Evolutionary conservation across 73 alveolate genomes (phyloP), one percentile per base, ranked within the genome.

Genomic region (Tetrahymena elliotti): DNA sequence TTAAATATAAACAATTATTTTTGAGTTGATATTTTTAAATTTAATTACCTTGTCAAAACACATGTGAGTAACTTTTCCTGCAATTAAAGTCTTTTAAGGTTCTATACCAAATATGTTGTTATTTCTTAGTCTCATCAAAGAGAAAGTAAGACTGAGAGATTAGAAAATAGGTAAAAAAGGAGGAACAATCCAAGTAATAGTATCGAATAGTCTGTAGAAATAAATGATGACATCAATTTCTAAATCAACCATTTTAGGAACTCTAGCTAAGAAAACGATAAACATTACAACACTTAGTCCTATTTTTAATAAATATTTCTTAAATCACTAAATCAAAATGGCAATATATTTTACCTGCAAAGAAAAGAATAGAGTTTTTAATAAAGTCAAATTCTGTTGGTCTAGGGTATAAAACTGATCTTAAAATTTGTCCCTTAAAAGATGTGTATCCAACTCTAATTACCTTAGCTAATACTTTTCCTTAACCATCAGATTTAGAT

Each of bases 21-120:
- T 3, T 2, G 36, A 68, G n/a, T 18, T 12, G 15, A 68, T 31
- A 68, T 22, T 22, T 6, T 16, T 68, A 18, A 68, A 53, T 12
- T 6, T n/a, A 3, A 27, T 68, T 68, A 97, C 96, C 96, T 97
- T 97, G 93, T 97, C 99, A 93, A 97, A 97, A 93, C 97, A 96
- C 95, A 95, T 94, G 93, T 96, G 96, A 94, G 96, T 97, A 52
- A 97, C 95, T 82, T 97, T 96, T 33, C 99, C 99, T 27, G 98
- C 98, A 20, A 84, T 82, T 94, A 96, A 96, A 34, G 95, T 93
- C 93, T 97, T 96, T 93, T 96, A 97, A 94, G 97, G 95, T 93
- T 97, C 96, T 52, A 95, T 94, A 53, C 98, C 97, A 83, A 93
- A 92, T 9, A 97, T 93, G 12, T 96, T 97, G 20, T 93, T 94